phyloP scores from a whole-genome alignment of 2,329 filamentous ascomycete genomes.

The Pseudovirgaria hyperparasitica region DNA sequence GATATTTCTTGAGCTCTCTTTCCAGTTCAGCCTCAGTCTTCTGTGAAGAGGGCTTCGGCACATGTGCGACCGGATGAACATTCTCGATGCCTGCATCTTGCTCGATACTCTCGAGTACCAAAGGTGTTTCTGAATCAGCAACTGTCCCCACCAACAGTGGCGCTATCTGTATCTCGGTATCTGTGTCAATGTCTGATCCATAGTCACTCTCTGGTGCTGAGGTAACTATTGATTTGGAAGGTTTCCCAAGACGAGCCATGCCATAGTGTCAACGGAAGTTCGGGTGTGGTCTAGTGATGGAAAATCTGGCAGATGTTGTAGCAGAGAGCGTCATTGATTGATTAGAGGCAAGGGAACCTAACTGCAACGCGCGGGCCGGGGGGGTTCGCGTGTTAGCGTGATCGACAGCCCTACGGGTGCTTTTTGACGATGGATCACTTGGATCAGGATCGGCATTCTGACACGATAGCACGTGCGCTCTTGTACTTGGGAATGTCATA shows the following conservation, averaged over 20 bases:
- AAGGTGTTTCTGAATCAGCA: conserved; percentile 16
- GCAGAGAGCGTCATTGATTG: too few species aligned
- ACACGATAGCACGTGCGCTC: too few species aligned
- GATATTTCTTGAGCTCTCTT: not conserved
- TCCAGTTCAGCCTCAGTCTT: not conserved
- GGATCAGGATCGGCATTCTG: too few species aligned
- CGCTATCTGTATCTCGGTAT: conserved; percentile 42
- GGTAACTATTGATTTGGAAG: not conserved
- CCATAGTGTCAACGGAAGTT: conserved; percentile 2
- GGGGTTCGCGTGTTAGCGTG: too few species aligned
- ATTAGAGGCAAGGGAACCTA: too few species aligned
- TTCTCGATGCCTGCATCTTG: conserved; percentile 6
- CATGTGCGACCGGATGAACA: conserved; percentile 6
- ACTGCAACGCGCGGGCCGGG: too few species aligned
- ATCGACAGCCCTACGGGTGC: too few species aligned
- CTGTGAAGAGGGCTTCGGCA: not conserved
- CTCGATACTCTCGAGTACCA: conserved; percentile 12
- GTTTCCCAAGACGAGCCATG: conserved; percentile 2
- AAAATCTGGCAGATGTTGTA: too few species aligned
- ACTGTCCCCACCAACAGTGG: conserved; percentile 36
- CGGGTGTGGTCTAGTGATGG: too few species aligned
- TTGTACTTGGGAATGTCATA: too few species aligned
- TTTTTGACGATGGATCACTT: too few species aligned
- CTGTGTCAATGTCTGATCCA: conserved; percentile 48
- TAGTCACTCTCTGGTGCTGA: conserved; percentile 38